phyloP scores from a whole-genome alignment of 2,329 filamentous ascomycete species.

The Emergomyces orientalis region DNA sequence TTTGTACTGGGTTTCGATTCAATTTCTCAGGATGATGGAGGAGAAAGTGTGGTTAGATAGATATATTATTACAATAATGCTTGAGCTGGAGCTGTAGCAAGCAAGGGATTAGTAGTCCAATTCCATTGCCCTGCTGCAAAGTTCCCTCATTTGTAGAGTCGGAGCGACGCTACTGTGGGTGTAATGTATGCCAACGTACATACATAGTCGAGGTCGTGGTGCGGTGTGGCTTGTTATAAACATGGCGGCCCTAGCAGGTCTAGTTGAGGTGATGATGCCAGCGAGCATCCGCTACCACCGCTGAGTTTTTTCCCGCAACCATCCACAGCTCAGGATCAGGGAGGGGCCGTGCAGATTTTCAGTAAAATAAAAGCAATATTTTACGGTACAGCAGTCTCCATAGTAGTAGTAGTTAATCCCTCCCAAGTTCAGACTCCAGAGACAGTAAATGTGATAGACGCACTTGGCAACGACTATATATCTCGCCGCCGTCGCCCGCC shows the following conservation, averaged over 20 bases:
- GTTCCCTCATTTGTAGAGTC: not conserved
- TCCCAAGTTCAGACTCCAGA: not conserved
- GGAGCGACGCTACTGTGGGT: not conserved
- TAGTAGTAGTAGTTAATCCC: not conserved
- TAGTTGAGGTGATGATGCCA: not conserved
- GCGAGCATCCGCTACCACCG: not conserved
- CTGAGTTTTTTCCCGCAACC: not conserved
- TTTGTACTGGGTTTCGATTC: no score
- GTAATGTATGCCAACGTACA: not conserved
- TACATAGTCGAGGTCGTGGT: not conserved
- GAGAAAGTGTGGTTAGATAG: no score
- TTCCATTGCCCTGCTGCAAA: not conserved
- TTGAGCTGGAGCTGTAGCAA: not conserved
- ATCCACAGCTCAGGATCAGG: not conserved
- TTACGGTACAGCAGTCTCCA: not conserved
- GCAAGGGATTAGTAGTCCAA: not conserved
- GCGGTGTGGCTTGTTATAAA: conserved; percentile 1
- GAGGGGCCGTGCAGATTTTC: not conserved
- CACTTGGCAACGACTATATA: not conserved
- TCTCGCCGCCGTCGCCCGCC: not conserved
- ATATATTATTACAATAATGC: not conserved
- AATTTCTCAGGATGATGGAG: not conserved
- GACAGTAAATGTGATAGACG: not conserved
- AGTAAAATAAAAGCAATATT: not conserved
- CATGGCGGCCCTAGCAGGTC: not conserved